A percentile compares a stretch with the other conserved stretches of the same genome.
These are phyloP conservation scores for Globisporangium viniferum DNA, from an alignment of 352 stramenopile species.

Conservation along the genomic window DNA sequence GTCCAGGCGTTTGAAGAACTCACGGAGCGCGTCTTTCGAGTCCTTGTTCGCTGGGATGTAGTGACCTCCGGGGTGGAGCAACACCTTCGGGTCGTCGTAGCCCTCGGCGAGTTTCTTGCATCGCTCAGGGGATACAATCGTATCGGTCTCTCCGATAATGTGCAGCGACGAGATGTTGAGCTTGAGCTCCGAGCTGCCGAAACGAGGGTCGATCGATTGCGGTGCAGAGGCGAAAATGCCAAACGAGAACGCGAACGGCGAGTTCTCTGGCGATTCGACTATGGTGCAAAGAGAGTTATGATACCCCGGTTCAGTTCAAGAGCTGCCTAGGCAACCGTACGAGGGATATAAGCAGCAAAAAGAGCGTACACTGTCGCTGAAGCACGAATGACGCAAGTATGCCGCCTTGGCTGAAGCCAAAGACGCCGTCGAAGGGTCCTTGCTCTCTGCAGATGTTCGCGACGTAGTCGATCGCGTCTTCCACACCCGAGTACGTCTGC, in stretches of 20 bases:
- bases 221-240: slow-evolving; percentile 74
- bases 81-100: slow-evolving; percentile 57
- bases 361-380: slow-evolving; percentile 57
- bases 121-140: slow-evolving; percentile 52
- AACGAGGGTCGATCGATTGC: slow-evolving; percentile 39
- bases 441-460: slow-evolving; percentile 55
- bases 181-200: slow-evolving; percentile 33
- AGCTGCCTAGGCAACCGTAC: background rate
- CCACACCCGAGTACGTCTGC: slow-evolving; percentile 43
- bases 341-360: background rate
- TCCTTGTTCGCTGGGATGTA: slow-evolving; percentile 88
- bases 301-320: background rate
- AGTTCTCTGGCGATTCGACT: slow-evolving; percentile 40
- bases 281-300: background rate
- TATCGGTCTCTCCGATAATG: slow-evolving; percentile 77
- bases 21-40: slow-evolving; percentile 63
- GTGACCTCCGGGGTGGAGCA: slow-evolving; percentile 72
- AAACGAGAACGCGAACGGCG: slow-evolving; percentile 65
- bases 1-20: slow-evolving; percentile 58
- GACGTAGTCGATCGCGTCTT: slow-evolving; percentile 71
- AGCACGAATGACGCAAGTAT: slow-evolving; percentile 66
- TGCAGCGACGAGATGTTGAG: slow-evolving; percentile 72
- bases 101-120: slow-evolving; percentile 52
- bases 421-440: slow-evolving; percentile 83
- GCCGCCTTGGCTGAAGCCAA: slow-evolving; percentile 83